Percentiles rank a stretch among this genome's conserved stretches.
Conservation (phyloP, 768 basidiomycete genomes). For the Inosperma sp. region DNA sequence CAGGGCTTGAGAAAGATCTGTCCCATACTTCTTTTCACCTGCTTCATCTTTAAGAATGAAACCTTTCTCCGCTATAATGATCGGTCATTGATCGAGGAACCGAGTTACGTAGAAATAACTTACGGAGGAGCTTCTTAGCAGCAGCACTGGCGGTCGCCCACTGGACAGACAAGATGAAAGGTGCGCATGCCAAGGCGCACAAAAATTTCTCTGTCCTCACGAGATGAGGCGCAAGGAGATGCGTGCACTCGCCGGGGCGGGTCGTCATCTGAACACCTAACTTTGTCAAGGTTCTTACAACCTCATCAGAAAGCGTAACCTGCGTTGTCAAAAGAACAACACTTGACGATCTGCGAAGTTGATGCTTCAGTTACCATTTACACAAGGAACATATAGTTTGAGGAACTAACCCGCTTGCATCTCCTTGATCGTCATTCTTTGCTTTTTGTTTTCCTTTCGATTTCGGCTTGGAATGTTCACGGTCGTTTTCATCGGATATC, state of each 20-base stretch:
- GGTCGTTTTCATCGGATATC: conserved; percentile 4
- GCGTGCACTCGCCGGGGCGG: conserved; percentile 67
- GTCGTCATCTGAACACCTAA: conserved; percentile 64
- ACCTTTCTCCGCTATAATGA: conserved; percentile 51
- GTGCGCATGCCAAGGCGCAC: conserved; percentile 61
- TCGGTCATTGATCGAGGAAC: conserved; percentile 1
- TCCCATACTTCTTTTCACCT: conserved; percentile 62
- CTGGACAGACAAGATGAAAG: conserved; percentile 55
- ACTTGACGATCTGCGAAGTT: background rate
- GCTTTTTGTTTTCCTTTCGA: conserved; percentile 17
- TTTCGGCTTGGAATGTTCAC: conserved; percentile 4
- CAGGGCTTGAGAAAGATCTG: conserved; percentile 60
- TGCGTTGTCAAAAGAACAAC: conserved; percentile 68
- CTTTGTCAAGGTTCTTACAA: conserved; percentile 50
- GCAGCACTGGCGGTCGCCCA: conserved; percentile 66
- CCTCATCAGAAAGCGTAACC: conserved; percentile 50
- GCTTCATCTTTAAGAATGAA: conserved; percentile 57
- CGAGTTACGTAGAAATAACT: conserved; percentile 24
- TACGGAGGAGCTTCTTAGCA: conserved; percentile 59
- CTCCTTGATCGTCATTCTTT: conserved; percentile 17
- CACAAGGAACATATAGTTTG: background rate
- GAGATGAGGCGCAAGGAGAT: conserved; percentile 64
- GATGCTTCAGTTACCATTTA: no score
- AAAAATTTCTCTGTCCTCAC: conserved; percentile 88
- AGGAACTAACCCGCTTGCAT: conserved; percentile 2